Base-by-base conservation (phyloP, 139 green algal species). In the Tetraselmis striata region DNA sequence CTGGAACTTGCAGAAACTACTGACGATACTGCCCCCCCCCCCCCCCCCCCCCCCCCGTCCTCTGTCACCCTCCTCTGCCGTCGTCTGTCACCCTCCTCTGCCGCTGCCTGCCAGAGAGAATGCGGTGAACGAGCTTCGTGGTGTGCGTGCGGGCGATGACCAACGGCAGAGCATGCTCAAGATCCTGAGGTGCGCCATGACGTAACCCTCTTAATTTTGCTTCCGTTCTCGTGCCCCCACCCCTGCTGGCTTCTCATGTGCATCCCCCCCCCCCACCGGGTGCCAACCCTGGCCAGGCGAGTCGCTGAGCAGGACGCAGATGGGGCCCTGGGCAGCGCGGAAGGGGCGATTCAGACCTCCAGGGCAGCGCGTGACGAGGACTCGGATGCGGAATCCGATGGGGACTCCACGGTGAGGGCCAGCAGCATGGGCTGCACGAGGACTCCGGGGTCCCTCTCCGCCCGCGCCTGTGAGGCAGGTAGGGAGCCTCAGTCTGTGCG, bases 131-230 rank as follows among this genome's bases (percentile, higher is more conserved):
- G 83, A 95, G 83, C 82, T 95, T 67, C 81, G 75, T 22, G 79
- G 58, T 24, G 86, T 84, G 0, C 79, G 24, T 0, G 88, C 87
- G 2, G 84, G 80, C 0, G 76, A 86, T 23, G 83, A 89, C 1
- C 82, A 93, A 80, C 79, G 80, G 74, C 77, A 59, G 31, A 29
- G n/a, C 2, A 92, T 95, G 89, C 24, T 87, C 76, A 79, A 90
- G 0, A 92, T 94, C n/a, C 82, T 95, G 76, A 59, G 85, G 79
- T 87, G 89, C 22, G 45, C 11, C 45, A n/a, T n/a, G n/a, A n/a
- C n/a, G n/a, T n/a, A n/a, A n/a, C n/a, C n/a, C n/a, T n/a, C n/a
- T n/a, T n/a, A n/a, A n/a, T n/a, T n/a, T n/a, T 67, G 45, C 45
- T 25, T 67, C 18, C 45, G 5, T 67, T 67, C 45, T 67, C 45